Evolutionary conservation across 441 rosid genomes (phyloP).

Genomic region (Jatropha multifida): DNA sequence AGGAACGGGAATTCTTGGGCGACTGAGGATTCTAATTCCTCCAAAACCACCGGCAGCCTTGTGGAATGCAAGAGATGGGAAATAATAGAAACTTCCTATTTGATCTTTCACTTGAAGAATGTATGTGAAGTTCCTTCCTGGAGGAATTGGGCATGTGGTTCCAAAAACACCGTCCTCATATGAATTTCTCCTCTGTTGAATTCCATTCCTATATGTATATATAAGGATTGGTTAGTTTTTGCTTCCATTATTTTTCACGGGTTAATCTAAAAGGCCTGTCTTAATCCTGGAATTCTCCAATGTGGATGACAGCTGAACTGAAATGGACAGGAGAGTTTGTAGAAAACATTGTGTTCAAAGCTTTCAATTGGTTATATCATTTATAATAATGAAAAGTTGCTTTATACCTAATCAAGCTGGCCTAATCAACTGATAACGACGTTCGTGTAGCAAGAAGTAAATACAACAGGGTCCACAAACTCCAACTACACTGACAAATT

Average conservation of each 20-base stretch:
- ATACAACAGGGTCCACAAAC: neutral
- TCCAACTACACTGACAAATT: neutral
- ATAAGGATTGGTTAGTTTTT: too few species aligned
- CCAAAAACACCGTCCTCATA: conserved; percentile 77
- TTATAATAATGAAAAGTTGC: neutral
- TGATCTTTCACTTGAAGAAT: conserved; percentile 91
- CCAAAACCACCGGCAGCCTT: conserved; percentile 96
- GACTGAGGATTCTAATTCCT: conserved; percentile 78
- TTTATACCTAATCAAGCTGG: neutral
- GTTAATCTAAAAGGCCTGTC: neutral
- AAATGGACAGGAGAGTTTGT: conserved; percentile 13
- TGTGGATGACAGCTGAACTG: conserved; percentile 32
- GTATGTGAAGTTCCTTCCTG: conserved; percentile 78
- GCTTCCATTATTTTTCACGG: too few species aligned
- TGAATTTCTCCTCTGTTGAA: conserved; percentile 85
- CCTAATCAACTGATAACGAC: neutral
- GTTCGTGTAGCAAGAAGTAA: neutral
- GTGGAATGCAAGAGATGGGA: conserved; percentile 89
- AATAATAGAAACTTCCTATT: conserved; percentile 89
- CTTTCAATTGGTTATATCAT: neutral
- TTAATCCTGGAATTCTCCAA: neutral
- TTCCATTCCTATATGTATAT: conserved; percentile 55
- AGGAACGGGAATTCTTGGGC: conserved; percentile 87
- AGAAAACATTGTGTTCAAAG: neutral
- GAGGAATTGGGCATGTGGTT: conserved; percentile 93